A percentile compares a stretch with the other conserved stretches of the same genome.
phyloP scores from a whole-genome alignment of 2,329 filamentous ascomycete genomes.

The Ophiognomonia clavigignenti-juglandacearum region DNA sequence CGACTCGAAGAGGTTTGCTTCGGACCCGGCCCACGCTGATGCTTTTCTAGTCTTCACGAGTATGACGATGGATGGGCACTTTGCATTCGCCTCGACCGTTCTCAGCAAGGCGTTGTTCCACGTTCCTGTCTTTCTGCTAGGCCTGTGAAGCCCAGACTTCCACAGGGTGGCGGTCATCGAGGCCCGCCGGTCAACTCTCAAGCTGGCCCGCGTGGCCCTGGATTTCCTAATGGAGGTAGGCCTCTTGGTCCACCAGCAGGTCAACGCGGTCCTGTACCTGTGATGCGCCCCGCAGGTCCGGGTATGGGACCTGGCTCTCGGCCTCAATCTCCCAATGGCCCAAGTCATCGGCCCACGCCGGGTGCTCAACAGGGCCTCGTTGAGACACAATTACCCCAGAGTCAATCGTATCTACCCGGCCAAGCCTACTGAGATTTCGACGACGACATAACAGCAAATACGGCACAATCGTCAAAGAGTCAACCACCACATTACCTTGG shows the following conservation, averaged over 20 bases:
- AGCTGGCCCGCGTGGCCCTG: constrained; percentile 30
- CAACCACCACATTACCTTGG: no score
- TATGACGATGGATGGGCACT: constrained; percentile 99
- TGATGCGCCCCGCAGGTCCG: constrained; percentile 25
- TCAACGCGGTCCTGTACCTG: constrained; percentile 22
- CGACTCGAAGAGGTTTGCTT: no score
- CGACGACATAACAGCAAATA: not conserved
- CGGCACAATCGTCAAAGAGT: not conserved
- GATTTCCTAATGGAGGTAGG: constrained; percentile 28
- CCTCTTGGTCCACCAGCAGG: constrained; percentile 36
- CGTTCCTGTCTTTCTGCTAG: constrained; percentile 89
- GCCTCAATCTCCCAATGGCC: constrained; percentile 36
- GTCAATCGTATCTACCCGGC: constrained; percentile 34
- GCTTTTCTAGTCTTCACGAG: constrained; percentile 60
- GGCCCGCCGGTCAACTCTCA: constrained; percentile 50
- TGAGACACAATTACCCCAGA: not conserved
- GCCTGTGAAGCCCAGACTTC: constrained; percentile 78
- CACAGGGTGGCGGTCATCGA: constrained; percentile 40
- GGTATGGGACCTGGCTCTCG: constrained; percentile 27
- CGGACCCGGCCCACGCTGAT: not conserved
- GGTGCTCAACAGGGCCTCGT: not conserved
- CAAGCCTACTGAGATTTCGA: constrained; percentile 43
- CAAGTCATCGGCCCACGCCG: constrained; percentile 21
- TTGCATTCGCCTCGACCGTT: constrained; percentile 84
- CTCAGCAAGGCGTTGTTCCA: constrained; percentile 87